Conservation (phyloP, 192 early-diverging fungal species). For the Backusella parvicylindrica region DNA sequence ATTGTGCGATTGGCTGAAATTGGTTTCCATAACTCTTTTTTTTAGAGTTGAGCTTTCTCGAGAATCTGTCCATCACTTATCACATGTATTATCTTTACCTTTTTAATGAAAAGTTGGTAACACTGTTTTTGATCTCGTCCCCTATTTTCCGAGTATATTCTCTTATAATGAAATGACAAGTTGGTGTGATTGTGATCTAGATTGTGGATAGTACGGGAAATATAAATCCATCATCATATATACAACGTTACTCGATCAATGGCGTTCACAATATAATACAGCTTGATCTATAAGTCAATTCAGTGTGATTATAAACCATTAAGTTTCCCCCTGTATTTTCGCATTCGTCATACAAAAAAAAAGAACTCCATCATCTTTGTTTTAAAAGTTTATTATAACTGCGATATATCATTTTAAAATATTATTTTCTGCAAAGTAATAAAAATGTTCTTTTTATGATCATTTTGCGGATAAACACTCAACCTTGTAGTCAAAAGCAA, state of each 20-base stretch:
- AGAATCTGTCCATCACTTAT: not conserved
- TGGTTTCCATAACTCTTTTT: not conserved
- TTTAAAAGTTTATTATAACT: not conserved
- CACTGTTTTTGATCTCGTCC: not conserved
- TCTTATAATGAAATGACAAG: not conserved
- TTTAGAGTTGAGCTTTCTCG: not conserved
- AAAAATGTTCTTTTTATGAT: not conserved
- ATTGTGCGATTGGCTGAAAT: not conserved
- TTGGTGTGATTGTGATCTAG: not conserved
- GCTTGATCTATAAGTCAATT: too few relatives aligned
- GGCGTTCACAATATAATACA: not conserved
- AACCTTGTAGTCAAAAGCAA: not conserved
- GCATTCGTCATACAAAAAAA: not conserved
- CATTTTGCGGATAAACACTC: not conserved
- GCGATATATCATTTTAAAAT: not conserved
- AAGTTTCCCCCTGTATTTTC: not conserved
- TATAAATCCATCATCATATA: not conserved
- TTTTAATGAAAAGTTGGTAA: not conserved
- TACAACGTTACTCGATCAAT: not conserved
- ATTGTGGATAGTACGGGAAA: not conserved
- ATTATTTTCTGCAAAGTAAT: not conserved
- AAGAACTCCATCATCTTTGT: not conserved
- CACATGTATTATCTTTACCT: not conserved
- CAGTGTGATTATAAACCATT: not conserved
- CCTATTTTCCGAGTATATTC: not conserved